Conservation (phyloP, 345 rosid species). For the Rhodomyrtus tomentosa region DNA sequence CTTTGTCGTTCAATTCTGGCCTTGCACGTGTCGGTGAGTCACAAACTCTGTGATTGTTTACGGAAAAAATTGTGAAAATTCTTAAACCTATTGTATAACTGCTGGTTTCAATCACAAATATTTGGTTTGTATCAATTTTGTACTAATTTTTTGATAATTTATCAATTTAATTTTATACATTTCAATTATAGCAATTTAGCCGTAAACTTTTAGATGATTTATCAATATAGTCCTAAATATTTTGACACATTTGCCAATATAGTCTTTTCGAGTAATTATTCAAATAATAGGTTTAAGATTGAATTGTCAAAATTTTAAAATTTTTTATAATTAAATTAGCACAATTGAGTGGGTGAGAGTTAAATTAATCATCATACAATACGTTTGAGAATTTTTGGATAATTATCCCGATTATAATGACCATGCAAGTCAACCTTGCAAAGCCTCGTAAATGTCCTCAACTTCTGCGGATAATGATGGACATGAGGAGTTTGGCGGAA, state of each 20-base stretch:
- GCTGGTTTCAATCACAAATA: no score
- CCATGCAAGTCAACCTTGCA: neutral
- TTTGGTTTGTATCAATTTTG: neutral
- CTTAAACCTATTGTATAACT: rapidly evolving
- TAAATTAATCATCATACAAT: no score
- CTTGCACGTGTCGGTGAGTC: neutral
- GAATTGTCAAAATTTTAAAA: neutral
- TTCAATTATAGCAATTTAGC: no score
- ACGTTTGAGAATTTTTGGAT: no score
- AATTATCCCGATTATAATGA: neutral
- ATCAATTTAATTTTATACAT: neutral
- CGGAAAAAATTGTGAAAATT: rapidly evolving
- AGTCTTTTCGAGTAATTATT: no score
- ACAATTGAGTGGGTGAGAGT: no score
- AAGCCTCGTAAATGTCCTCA: neutral
- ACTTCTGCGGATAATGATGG: neutral
- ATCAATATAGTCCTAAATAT: no score
- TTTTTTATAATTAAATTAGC: rapidly evolving
- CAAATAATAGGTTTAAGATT: no score
- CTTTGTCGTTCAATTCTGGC: neutral
- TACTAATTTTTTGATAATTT: neutral
- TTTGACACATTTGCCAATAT: no score
- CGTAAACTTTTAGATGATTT: no score
- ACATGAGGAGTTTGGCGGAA: neutral
- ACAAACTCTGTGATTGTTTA: neutral